Evolutionary conservation across 805 yeast genomes (phyloP).

Genomic region (Deakozyma indianensis): DNA sequence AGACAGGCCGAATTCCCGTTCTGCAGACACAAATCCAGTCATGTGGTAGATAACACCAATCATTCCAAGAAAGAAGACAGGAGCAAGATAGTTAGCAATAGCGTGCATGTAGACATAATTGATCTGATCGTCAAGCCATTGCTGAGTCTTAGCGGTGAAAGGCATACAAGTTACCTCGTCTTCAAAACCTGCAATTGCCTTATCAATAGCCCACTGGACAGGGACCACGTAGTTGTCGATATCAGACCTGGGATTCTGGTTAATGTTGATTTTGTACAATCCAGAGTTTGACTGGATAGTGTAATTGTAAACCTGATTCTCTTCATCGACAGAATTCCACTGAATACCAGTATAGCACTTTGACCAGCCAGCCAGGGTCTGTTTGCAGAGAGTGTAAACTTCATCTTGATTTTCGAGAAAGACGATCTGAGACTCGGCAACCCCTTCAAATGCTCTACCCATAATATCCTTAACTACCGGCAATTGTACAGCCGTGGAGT

Average conservation of each 20-base stretch:
- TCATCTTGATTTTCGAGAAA: slow-evolving; percentile 14
- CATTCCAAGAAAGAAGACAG: slow-evolving; percentile 22
- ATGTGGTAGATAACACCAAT: slow-evolving; percentile 24
- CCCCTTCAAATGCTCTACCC: slow-evolving; percentile 16
- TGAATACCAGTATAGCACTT: slow-evolving; percentile 23
- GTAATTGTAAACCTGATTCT: slow-evolving; percentile 17
- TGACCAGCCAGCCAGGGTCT: slow-evolving; percentile 19
- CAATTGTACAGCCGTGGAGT: neutral
- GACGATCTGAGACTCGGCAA: slow-evolving; percentile 16
- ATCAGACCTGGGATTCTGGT: slow-evolving; percentile 17
- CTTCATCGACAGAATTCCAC: slow-evolving; percentile 19
- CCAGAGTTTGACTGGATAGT: slow-evolving; percentile 23
- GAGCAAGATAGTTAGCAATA: slow-evolving; percentile 18
- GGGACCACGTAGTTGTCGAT: slow-evolving; percentile 16
- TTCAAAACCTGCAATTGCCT: slow-evolving; percentile 15
- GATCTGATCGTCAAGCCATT: slow-evolving; percentile 13
- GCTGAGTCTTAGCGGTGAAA: slow-evolving; percentile 17
- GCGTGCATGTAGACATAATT: slow-evolving; percentile 16
- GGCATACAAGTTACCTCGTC: slow-evolving; percentile 18
- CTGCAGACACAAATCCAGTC: slow-evolving; percentile 20
- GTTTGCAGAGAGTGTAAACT: slow-evolving; percentile 15
- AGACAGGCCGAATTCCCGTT: slow-evolving; percentile 20
- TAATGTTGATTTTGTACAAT: slow-evolving; percentile 15
- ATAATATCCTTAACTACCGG: slow-evolving; percentile 18
- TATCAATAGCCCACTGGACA: slow-evolving; percentile 22